Base-by-base conservation (phyloP, 73 alveolate genomes). In the Paramecium caudatum region DNA sequence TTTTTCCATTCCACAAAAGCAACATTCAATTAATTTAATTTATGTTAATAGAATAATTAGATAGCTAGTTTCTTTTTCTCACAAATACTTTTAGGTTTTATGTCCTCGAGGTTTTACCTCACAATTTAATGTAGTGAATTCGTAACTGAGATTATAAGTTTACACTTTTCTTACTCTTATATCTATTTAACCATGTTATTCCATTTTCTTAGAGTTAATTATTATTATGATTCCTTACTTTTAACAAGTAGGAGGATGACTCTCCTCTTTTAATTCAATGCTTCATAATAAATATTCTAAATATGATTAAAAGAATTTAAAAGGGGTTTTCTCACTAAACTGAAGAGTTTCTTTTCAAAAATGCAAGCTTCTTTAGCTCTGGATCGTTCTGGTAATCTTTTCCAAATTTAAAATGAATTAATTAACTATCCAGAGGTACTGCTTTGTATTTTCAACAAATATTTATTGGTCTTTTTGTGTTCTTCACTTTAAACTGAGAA, bases 181-280 rank as follows among this genome's bases (percentile, higher is more conserved):
- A 68, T 34, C 19, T 34, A 32, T 25, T 33, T 68, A 1, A 32
- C 37, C 8, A 32, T 43, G 3, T 32, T 43, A 30, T 49, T 19
- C 84, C 84, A 68, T 68, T 21, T 68, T 4, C 34, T 12, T 33
- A 68, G 2, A 32, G 34, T 19, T 37, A 32, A 34, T 68, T 68
- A 37, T 68, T n/a, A 68, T 68, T 68, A 32, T 68, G 84, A 68
- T 6, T 68, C 37, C 1, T 34, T 32, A 12, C 55, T 68, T 37
- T 43, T 68, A 17, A 68, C 27, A 4, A 68, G 34, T 34, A 68
- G 15, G 25, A 68, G 21, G 13, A 68, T 30, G 8, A 37, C 80
- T 23, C 80, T 55, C 43, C 88, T 74, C 83, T 65, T 65, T 33
- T 30, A 17, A 34, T 65, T 65, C 39, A 65, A 65, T 33, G 83